Base-by-base conservation (phyloP, 1,139 yeast species). In the Chernovozyma aurita region DNA sequence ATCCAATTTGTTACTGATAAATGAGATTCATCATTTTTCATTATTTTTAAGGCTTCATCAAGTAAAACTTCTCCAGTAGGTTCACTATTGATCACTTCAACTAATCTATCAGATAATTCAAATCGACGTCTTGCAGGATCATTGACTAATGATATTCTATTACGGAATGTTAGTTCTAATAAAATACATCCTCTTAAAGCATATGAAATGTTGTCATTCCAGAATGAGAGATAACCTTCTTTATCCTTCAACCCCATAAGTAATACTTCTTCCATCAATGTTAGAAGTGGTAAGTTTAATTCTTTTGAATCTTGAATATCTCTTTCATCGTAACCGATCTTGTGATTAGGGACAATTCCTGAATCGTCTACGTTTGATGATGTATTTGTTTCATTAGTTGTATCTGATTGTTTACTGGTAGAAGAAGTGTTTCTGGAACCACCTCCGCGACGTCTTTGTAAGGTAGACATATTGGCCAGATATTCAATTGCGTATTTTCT, bases 131-230 rank as follows among this genome's bases (percentile, higher is more conserved):
- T 78, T n/a, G 92, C 87, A 1, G 97, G 88, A 54, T 92, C 98
- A 55, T 86, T 86, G 32, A 88, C 85, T 69, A 94, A 78, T 37
- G 92, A 74, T 53, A 92, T 87, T 54, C 84, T 85, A 40, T 88
- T 90, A 50, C 97, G 78, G 53, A 92, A 78, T 2, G 97, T 95
- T 59, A 92, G 72, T 60, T 92, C 99, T 61, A 92, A 75, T 40
- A 92, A 57, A 44, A 92, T 92, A 57, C 97, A 85, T 11, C 98
- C 99, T 50, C 99, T 80, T 42, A 92, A 73, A 2, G 97, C 96
- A 62, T 92, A 94, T 21, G 97, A 87, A 40, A 92, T 90, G 59
- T 87, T 90, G 61, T 92, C 99, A 59, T 92, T 94, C 98, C 98
- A 92, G 61, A 92, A 92, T 17, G 97, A 87, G 40, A 92, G 70